Conservation (phyloP, 257 asterid species). For the Osmanthus fragrans region DNA sequence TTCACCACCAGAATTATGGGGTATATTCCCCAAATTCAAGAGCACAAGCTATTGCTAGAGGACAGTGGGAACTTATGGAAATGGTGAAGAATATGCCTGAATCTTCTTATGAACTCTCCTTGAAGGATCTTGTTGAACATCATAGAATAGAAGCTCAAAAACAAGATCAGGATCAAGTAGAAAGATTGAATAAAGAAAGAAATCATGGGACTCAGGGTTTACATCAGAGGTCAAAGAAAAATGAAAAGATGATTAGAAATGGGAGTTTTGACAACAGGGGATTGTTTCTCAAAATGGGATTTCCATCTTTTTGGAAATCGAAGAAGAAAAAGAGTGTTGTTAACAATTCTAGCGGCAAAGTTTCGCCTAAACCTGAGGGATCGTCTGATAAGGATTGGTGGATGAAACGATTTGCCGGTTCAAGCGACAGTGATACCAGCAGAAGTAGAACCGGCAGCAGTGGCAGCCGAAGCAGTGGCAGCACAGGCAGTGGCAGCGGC, state of each 20-base stretch:
- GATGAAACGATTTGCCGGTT: conserved; percentile 61
- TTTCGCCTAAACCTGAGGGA: conserved; percentile 54
- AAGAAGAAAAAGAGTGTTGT: conserved; percentile 39
- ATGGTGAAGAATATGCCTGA: conserved; percentile 86
- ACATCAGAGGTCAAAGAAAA: conserved; percentile 30
- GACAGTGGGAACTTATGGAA: conserved; percentile 86
- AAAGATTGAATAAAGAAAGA: background rate
- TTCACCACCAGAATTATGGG: conserved; percentile 27
- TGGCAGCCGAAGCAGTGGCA: conserved; percentile 31
- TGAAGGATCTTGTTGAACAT: conserved; percentile 73
- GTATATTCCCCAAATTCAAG: conserved; percentile 54
- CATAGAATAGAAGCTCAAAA: conserved; percentile 21
- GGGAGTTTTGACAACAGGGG: conserved; percentile 52
- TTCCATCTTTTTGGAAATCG: conserved; percentile 49
- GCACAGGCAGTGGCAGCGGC: conserved; percentile 22
- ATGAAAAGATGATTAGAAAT: conserved; percentile 34
- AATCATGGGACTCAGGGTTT: conserved; percentile 24
- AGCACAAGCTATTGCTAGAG: conserved; percentile 71
- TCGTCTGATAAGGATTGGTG: conserved; percentile 69
- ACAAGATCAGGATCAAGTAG: background rate
- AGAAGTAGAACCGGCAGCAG: conserved; percentile 34
- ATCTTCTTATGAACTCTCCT: conserved; percentile 62
- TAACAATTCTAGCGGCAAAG: conserved; percentile 33
- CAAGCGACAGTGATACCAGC: conserved; percentile 61
- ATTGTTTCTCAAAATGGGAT: conserved; percentile 59